Evolutionary conservation across 768 basidiomycete species (phyloP).

Genomic region (Rickenella mellea): DNA sequence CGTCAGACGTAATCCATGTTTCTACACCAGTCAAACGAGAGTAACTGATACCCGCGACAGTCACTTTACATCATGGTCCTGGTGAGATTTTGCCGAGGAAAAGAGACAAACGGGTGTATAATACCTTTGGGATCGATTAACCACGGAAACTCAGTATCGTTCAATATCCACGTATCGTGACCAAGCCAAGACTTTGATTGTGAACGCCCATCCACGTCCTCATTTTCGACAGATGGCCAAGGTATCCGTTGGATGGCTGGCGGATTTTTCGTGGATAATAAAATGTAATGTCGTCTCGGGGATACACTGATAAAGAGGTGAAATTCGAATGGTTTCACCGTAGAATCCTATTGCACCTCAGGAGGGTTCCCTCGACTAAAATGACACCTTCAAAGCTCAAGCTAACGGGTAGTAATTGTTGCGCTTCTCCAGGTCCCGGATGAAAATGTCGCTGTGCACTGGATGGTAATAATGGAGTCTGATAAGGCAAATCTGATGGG

Average conservation of each 20-base stretch:
- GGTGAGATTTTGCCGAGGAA: neutral
- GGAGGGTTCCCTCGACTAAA: slow-evolving; percentile 61
- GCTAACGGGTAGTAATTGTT: slow-evolving; percentile 56
- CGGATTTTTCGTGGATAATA: slow-evolving; percentile 68
- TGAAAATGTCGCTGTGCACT: slow-evolving; percentile 59
- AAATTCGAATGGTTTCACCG: too few relatives aligned
- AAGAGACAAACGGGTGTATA: slow-evolving; percentile 1
- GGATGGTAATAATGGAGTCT: slow-evolving; percentile 39
- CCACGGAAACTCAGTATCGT: slow-evolving; percentile 63
- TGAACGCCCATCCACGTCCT: slow-evolving; percentile 30
- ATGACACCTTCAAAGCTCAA: slow-evolving; percentile 78
- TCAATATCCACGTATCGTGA: slow-evolving; percentile 66
- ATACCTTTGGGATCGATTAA: slow-evolving; percentile 64
- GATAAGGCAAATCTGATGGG: slow-evolving; percentile 45
- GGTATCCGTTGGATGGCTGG: slow-evolving; percentile 77
- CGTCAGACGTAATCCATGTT: slow-evolving; percentile 81
- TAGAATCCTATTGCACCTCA: slow-evolving; percentile 38
- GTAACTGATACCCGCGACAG: slow-evolving; percentile 53
- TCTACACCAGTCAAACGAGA: slow-evolving; percentile 54
- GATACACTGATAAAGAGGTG: slow-evolving; percentile 45
- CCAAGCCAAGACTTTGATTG: slow-evolving; percentile 25
- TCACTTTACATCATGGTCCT: slow-evolving; percentile 37
- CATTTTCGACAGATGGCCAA: slow-evolving; percentile 44
- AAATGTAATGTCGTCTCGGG: slow-evolving; percentile 55
- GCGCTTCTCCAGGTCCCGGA: slow-evolving; percentile 72